phyloP scores from a whole-genome alignment of 441 rosid genomes.

The Kokia cookei region DNA sequence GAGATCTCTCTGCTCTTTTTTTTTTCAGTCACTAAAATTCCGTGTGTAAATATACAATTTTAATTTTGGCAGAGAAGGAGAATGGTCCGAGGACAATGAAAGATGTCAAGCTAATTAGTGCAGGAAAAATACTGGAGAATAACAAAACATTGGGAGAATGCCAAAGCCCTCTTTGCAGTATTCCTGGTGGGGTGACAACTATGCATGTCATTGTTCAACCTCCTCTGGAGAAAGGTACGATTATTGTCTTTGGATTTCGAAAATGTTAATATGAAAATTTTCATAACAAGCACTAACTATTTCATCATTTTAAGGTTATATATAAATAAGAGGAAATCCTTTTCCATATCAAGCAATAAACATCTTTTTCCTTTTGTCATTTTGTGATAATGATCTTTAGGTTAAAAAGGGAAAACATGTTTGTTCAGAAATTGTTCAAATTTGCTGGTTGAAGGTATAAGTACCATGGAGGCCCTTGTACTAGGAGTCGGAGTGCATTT shows the following conservation, averaged over 20 bases:
- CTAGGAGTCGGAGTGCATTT: no score
- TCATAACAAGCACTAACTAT: not conserved
- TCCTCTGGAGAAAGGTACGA: slow-evolving; percentile 56
- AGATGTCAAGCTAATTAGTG: slow-evolving; percentile 89
- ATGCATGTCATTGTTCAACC: slow-evolving; percentile 97
- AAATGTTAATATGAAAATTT: not conserved
- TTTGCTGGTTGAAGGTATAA: not conserved
- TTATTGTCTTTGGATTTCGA: not conserved
- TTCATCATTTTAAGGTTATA: not conserved
- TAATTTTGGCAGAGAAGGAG: slow-evolving; percentile 54
- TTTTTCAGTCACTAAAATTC: not conserved
- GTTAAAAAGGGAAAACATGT: not conserved
- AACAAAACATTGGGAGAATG: slow-evolving; percentile 77
- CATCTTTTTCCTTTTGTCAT: not conserved
- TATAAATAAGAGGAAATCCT: not conserved
- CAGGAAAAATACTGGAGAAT: slow-evolving; percentile 89
- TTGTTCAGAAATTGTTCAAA: not conserved
- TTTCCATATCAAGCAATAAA: not conserved
- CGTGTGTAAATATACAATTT: not conserved
- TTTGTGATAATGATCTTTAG: not conserved
- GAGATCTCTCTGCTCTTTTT: not conserved
- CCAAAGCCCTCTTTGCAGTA: slow-evolving; percentile 69
- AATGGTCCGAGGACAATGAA: slow-evolving; percentile 82
- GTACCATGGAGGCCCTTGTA: no score
- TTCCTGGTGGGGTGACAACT: slow-evolving; percentile 81